Evolutionary conservation across 345 rosid genomes (phyloP).

Genomic region (Citrus reticulata): DNA sequence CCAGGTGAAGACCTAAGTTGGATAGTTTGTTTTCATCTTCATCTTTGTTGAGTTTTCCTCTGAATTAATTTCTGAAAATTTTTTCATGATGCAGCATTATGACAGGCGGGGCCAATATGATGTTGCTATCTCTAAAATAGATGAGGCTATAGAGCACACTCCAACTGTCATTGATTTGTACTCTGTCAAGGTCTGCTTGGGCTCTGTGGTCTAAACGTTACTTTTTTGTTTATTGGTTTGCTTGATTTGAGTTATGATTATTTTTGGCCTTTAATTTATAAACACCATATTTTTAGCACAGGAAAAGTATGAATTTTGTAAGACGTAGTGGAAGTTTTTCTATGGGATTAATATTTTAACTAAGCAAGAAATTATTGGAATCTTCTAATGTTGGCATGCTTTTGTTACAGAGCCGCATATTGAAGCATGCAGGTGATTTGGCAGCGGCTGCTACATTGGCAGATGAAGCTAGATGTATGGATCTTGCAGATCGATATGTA

Average conservation of each 20-base stretch:
- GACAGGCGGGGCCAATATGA: conserved; percentile 87
- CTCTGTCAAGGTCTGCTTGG: conserved; percentile 71
- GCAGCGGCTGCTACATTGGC: conserved; percentile 90
- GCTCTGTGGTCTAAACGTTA: not conserved
- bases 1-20: conserved; percentile 53
- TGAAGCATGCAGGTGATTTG: conserved; percentile 98
- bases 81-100: conserved; percentile 72
- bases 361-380: not conserved
- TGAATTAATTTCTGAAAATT: conserved; percentile 9
- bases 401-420: conserved; percentile 75
- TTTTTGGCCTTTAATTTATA: not conserved
- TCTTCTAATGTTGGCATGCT: not conserved
- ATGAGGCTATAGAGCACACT: conserved; percentile 90
- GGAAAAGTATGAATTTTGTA: not conserved
- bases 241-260: not conserved
- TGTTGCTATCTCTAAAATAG: conserved; percentile 71
- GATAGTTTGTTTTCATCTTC: conserved; percentile 14
- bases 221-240: not conserved
- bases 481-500: conserved; percentile 90
- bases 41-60: conserved; percentile 11
- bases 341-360: not conserved
- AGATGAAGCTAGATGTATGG: conserved; percentile 99
- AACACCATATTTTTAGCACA: not conserved
- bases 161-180: conserved; percentile 98
- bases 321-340: not conserved